These are phyloP conservation scores for Didymosphaeria variabile DNA, from an alignment of 2,329 filamentous ascomycete genomes.

Conservation along the genomic window DNA sequence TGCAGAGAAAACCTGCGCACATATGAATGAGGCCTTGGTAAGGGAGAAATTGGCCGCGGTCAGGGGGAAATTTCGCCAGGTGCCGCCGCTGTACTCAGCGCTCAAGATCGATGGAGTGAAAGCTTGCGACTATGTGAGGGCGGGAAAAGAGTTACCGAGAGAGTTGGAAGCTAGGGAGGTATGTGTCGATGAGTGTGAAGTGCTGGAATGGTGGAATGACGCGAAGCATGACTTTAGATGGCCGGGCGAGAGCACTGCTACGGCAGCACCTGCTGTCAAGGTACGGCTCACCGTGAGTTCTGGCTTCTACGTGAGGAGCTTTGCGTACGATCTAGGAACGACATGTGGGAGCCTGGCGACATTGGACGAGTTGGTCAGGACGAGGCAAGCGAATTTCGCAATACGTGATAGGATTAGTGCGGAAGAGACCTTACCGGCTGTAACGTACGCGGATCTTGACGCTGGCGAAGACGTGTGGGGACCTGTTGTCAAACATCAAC, in stretches of 20 bases:
- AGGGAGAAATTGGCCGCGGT: conserved; percentile 30
- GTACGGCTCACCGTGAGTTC: conserved; percentile 38
- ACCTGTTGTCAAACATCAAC: conserved; percentile 28
- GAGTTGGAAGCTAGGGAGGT: conserved; percentile 39
- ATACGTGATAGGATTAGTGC: conserved; percentile 15
- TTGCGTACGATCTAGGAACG: conserved; percentile 42
- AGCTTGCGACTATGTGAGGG: conserved; percentile 39
- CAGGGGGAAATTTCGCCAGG: conserved; percentile 34
- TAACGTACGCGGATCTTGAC: conserved; percentile 36
- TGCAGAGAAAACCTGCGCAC: conserved; percentile 21
- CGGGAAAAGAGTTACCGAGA: conserved; percentile 35
- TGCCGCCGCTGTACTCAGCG: conserved; percentile 41
- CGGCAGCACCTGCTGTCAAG: conserved; percentile 30
- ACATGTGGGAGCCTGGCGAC: conserved; percentile 34
- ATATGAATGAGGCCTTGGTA: conserved; percentile 32
- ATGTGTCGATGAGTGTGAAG: conserved; percentile 36
- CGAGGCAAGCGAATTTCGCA: conserved; percentile 36
- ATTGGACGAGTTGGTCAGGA: conserved; percentile 37
- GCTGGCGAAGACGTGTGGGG: conserved; percentile 36
- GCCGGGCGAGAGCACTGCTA: conserved; percentile 19
- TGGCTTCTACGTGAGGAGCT: conserved; percentile 46
- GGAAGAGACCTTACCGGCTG: conserved; percentile 17
- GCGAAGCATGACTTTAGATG: conserved; percentile 29
- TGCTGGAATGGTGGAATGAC: conserved; percentile 36
- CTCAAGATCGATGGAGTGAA: conserved; percentile 43